Evolutionary conservation across 2,329 filamentous ascomycete genomes (phyloP), one percentile per base, ranked within the genome.

Genomic region (Exophiala spinifera): DNA sequence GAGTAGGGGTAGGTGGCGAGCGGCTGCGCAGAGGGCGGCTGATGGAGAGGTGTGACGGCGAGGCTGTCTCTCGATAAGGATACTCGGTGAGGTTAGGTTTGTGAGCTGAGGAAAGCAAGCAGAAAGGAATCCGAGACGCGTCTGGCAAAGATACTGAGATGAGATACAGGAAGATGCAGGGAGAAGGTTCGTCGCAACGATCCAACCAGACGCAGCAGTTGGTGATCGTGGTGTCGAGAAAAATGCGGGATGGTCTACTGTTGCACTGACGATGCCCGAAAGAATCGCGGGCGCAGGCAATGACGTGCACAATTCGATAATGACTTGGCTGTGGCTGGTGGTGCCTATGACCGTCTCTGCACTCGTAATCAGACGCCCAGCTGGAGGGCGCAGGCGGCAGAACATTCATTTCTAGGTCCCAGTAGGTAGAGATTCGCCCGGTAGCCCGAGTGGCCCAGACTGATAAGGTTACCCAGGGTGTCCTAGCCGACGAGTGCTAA

Each of bases 181-280:
- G 37, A 37, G 34, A 15, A 37, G n/a, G 34, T 37, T 15, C 13
- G 45, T 53, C 2, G 25, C 25, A 31, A 31, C 11, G 25, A 57
- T 60, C 57, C 57, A 60, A 60, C 55, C 57, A 51, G 48, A 53
- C n/a, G 49, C 46, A 46, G 51, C 17, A 48, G 48, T 46, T 53
- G 43, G 44, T 53, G 49, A 52, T 60, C 57, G 57, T 60, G 57
- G 51, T 48, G 50, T 51, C 46, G 36, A 37, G 34, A 33, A 48
- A 45, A 51, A 46, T 58, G 56, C 56, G 52, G 51, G 55, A 57
- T 59, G 53, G 47, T 42, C 34, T 43, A 40, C 42, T 44, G 23
- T 25, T 31, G 25, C 4, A 31, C 3, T 8, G 20, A 21, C 19
- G n/a, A n/a, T 14, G 13, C 42, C 19, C n/a, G 42, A 20, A 15